A percentile compares a stretch with the other conserved stretches of the same genome.
Evolutionary conservation across 495 filamentous ascomycete genomes (phyloP).

Genomic region (Bacidia rubella): DNA sequence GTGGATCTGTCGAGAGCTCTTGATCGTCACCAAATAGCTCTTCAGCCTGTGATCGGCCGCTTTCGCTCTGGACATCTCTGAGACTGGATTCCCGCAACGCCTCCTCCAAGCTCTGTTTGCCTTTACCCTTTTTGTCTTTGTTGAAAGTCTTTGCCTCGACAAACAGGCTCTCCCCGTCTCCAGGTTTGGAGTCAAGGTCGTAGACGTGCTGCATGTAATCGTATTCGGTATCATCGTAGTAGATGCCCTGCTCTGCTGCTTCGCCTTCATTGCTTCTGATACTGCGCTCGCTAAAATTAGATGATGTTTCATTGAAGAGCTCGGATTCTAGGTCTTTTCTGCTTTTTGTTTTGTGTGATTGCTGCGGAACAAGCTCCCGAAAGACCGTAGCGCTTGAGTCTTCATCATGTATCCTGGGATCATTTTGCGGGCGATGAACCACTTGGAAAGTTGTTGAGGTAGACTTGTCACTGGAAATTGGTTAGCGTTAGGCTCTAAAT

Average conservation of each 20-base stretch:
- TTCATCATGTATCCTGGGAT: conserved; percentile 83
- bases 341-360: conserved; percentile 43
- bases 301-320: conserved; percentile 44
- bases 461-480: conserved; percentile 68
- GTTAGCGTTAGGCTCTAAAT: conserved; percentile 7
- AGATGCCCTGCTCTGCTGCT: conserved; percentile 86
- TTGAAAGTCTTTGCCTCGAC: conserved; percentile 51
- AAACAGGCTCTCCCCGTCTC: conserved; percentile 53
- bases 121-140: conserved; percentile 49
- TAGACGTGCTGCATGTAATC: conserved; percentile 99
- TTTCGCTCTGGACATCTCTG: conserved; percentile 39
- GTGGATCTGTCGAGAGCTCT: conserved; percentile 55
- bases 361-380: conserved; percentile 27
- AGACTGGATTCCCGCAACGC: conserved; percentile 56
- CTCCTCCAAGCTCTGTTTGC: conserved; percentile 72
- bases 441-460: conserved; percentile 82
- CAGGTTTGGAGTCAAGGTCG: conserved; percentile 54
- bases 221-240: conserved; percentile 78
- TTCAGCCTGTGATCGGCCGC: conserved; percentile 14
- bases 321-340: conserved; percentile 65
- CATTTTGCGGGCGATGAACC: conserved; percentile 91
- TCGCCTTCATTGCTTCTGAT: conserved; percentile 88
- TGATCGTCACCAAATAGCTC: conserved; percentile 52
- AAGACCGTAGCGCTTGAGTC: conserved; percentile 23
- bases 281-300: conserved; percentile 8